Evolutionary conservation across 768 basidiomycete genomes (phyloP), one percentile per base, ranked within the genome.

Genomic region (Pleurotus citrinopileatus): DNA sequence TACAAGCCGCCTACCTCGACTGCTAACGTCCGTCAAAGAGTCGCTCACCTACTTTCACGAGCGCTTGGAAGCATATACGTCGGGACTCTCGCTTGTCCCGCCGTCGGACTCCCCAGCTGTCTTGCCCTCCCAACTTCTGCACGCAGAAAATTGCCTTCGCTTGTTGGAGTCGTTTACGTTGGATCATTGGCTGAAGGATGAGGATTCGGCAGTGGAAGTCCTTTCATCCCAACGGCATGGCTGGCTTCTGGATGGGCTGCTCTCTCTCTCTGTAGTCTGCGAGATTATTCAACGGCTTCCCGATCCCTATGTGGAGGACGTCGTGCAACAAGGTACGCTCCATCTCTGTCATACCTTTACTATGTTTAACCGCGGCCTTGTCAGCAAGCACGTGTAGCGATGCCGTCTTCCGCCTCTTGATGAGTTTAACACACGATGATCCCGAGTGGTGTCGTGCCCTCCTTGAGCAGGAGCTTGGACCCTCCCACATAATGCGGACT

Each of bases 391-490:
- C 69, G 59, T 87, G 84, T 55, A 63, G 84, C 29, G 82, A 86
- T 42, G 72, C 78, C 1, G 69, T 76, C 2, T 73, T 91, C 3
- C 82, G 88, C 1, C 80, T 89, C 10, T 78, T 91, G 32, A 83
- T 91, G 53, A 86, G 81, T 46, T 68, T 91, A 6, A 89, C 87
- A 0, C 87, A 91, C 60, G 76, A 77, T 20, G 78, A 84, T 59
- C 64, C 69, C 20, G 59, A 59, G 9, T 91, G 89, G 87, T 80
- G 79, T 32, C 57, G 62, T 26, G 74, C 73, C 37, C 67, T 87
- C n/a, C 60, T 82, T 2, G 67, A 74, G 10, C 71, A 78, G n/a
- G 67, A 75, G 2, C 67, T 66, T 45, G 72, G 78, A 5, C 63
- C 87, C 23, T 67, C 74, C 1, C 76, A 78, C 17, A 60, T 83